Percentiles rank a stretch among this genome's conserved stretches.
phyloP scores from a whole-genome alignment of 1,139 yeast species.

The Candida gigantensis region DNA sequence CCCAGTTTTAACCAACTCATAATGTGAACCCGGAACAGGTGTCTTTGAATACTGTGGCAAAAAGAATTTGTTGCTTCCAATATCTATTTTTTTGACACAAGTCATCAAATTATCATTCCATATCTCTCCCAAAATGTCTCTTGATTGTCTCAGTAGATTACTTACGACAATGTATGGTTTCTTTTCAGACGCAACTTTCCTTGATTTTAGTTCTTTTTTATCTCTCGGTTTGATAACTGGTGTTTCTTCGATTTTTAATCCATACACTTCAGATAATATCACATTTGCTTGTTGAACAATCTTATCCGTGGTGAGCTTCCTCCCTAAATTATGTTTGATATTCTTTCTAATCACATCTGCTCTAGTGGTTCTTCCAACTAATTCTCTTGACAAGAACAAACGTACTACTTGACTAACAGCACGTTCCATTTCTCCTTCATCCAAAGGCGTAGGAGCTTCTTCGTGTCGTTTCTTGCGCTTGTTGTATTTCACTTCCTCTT shows the following conservation, averaged over 20 bases:
- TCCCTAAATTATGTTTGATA: constrained; percentile 20
- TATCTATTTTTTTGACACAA: constrained; percentile 8
- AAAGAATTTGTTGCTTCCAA: constrained; percentile 19
- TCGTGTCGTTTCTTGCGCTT: too few species aligned
- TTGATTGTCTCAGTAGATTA: constrained; percentile 23
- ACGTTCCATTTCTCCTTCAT: constrained; percentile 12
- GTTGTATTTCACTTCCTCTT: too few species aligned
- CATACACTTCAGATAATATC: constrained; percentile 31
- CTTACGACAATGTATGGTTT: constrained; percentile 22
- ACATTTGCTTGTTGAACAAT: constrained; percentile 20
- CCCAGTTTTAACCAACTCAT: constrained; percentile 34
- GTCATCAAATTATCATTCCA: constrained; percentile 17
- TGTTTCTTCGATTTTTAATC: constrained; percentile 28
- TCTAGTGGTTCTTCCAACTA: constrained; percentile 25
- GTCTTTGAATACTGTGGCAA: constrained; percentile 16
- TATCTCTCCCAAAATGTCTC: constrained; percentile 22
- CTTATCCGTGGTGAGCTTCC: constrained; percentile 19
- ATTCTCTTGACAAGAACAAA: constrained; percentile 25
- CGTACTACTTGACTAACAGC: constrained; percentile 25
- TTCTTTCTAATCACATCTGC: constrained; percentile 23
- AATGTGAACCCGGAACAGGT: constrained; percentile 21
- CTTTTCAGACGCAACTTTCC: constrained; percentile 2
- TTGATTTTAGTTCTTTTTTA: constrained; percentile 7
- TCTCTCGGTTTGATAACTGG: constrained; percentile 15
- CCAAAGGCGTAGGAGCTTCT: too few species aligned